Evolutionary conservation across 495 filamentous ascomycete species (phyloP).

Genomic region (Recurvomyces mirabilis): DNA sequence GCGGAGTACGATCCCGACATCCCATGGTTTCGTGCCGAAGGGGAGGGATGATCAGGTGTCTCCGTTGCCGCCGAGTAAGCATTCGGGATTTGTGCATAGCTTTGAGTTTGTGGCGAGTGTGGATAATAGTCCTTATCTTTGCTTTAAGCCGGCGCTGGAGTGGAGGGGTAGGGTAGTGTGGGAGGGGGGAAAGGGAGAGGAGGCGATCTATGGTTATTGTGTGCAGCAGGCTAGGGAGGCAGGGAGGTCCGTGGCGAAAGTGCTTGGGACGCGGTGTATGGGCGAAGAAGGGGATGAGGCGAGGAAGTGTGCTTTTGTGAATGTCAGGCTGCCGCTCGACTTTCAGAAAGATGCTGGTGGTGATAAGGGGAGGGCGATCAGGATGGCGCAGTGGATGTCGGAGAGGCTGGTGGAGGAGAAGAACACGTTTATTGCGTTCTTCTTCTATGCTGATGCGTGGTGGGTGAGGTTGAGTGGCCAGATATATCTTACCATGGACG

Average conservation of each 20-base stretch:
- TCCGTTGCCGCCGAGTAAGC: constrained; percentile 35
- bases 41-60: constrained; percentile 47
- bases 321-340: constrained; percentile 60
- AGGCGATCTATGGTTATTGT: constrained; percentile 49
- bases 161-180: constrained; percentile 47
- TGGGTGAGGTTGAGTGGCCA: constrained; percentile 72
- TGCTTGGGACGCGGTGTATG: constrained; percentile 59
- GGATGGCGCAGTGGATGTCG: constrained; percentile 47
- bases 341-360: constrained; percentile 18
- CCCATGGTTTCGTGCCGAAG: constrained; percentile 43
- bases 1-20: constrained; percentile 64
- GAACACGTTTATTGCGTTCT: constrained; percentile 58
- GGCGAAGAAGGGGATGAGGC: constrained; percentile 34
- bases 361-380: constrained; percentile 20
- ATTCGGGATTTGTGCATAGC: constrained; percentile 51
- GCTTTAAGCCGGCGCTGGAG: constrained; percentile 54
- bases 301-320: constrained; percentile 47
- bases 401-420: constrained; percentile 39
- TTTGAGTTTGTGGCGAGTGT: constrained; percentile 72
- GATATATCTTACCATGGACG: constrained; percentile 62
- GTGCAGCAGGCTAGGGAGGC: constrained; percentile 46
- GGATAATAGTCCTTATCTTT: constrained; percentile 60
- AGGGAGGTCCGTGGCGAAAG: constrained; percentile 42
- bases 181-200: constrained; percentile 68
- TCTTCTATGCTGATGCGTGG: constrained; percentile 44